Conservation (phyloP, 148 eudicot genomes). For the Silene conica region DNA sequence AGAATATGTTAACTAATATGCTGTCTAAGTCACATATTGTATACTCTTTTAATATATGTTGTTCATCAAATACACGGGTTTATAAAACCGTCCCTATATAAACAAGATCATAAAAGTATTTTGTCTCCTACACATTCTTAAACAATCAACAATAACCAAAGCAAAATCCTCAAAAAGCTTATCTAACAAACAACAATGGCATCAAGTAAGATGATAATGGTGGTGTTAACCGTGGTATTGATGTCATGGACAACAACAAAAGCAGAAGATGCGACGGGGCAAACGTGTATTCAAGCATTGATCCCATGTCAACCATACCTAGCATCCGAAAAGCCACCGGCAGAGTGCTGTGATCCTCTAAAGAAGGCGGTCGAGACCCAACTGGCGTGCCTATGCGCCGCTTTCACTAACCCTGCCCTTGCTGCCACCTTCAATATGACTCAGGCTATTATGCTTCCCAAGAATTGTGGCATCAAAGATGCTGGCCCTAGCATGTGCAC, state of each 20-base stretch:
- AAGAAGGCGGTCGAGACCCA: slow-evolving; percentile 16
- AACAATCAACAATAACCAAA: not conserved
- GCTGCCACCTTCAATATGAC: slow-evolving; percentile 15
- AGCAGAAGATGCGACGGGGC: not conserved
- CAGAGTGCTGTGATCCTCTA: slow-evolving; percentile 31
- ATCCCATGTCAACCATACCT: slow-evolving; percentile 19
- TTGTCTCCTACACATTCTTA: not conserved
- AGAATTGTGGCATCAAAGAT: slow-evolving; percentile 15
- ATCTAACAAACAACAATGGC: not conserved
- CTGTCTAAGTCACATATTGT: too few species aligned
- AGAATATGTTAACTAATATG: too few species aligned
- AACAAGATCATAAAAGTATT: not conserved
- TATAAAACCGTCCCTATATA: too few species aligned
- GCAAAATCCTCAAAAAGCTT: not conserved
- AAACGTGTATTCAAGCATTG: slow-evolving; percentile 28
- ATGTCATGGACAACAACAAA: slow-evolving; percentile 3
- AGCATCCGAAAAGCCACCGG: slow-evolving; percentile 25
- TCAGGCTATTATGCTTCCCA: slow-evolving; percentile 18
- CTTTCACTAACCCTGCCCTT: slow-evolving; percentile 12
- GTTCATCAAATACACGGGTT: too few species aligned
- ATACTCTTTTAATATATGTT: too few species aligned
- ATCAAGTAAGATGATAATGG: not conserved
- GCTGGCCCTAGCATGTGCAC: slow-evolving; percentile 12
- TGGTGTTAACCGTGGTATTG: not conserved
- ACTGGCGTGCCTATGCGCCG: slow-evolving; percentile 26